Conservation (phyloP, 2,329 filamentous ascomycete species). For the Pezicula rhizophila region DNA sequence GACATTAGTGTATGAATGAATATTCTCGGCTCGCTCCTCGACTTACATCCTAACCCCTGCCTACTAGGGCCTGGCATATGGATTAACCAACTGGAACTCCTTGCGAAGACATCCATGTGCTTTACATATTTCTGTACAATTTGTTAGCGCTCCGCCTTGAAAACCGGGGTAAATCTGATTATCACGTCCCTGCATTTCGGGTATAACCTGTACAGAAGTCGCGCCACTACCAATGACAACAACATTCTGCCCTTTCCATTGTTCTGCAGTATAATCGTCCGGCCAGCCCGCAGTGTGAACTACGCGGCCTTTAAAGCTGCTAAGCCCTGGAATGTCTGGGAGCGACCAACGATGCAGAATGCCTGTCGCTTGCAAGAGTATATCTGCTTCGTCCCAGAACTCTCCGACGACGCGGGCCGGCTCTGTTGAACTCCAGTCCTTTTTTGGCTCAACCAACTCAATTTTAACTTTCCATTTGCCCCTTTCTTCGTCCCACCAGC, state of each 20-base stretch:
- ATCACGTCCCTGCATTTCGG: not conserved
- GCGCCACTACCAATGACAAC: not conserved
- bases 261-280: conserved; percentile 6
- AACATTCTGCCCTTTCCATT: not conserved
- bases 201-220: not conserved
- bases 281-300: conserved; percentile 48
- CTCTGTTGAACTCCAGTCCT: not conserved
- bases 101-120: not conserved
- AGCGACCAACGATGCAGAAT: not conserved
- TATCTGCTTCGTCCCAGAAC: not conserved
- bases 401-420: not conserved
- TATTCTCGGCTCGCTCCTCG: not conserved
- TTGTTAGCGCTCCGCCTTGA: not conserved
- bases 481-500: not conserved
- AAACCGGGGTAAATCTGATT: not conserved
- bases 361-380: not conserved
- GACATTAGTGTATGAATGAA: not conserved
- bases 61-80: conserved; percentile 36
- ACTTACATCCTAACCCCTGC: conserved; percentile 27
- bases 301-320: conserved; percentile 19
- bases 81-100: not conserved
- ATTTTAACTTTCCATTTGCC: not conserved
- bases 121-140: not conserved
- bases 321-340: conserved; percentile 7
- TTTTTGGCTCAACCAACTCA: not conserved